Percentiles rank a stretch among this genome's conserved stretches.
phyloP scores from a whole-genome alignment of 2,329 filamentous ascomycete species.

The Setomelanomma holmii region DNA sequence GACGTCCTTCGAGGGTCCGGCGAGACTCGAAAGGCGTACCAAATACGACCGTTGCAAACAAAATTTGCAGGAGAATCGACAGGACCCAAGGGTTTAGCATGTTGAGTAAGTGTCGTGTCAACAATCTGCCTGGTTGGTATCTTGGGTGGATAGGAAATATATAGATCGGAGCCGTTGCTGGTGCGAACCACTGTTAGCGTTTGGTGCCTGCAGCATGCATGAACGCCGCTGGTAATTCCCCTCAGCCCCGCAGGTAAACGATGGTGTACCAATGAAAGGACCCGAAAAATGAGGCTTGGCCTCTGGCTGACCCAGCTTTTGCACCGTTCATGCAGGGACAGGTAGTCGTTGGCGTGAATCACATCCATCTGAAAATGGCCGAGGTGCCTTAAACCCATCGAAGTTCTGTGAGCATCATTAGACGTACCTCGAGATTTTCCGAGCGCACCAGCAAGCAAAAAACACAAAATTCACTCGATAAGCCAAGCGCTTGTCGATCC shows the following conservation, averaged over 20 bases:
- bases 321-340: too few species aligned
- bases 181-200: not conserved
- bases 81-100: not conserved
- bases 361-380: too few species aligned
- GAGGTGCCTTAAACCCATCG: too few species aligned
- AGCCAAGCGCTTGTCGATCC: too few species aligned
- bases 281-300: not conserved
- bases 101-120: not conserved
- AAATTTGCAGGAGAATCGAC: not conserved
- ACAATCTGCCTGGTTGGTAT: too few species aligned
- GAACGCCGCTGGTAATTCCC: not conserved
- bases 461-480: too few species aligned
- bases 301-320: not conserved
- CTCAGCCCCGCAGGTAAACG: not conserved
- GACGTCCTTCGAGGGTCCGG: not conserved
- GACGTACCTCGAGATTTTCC: too few species aligned
- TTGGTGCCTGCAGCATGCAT: not conserved
- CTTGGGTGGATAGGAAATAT: too few species aligned
- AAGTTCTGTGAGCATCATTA: too few species aligned
- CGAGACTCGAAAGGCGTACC: not conserved
- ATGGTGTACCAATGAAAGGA: not conserved
- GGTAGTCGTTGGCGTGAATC: too few species aligned
- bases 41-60: not conserved
- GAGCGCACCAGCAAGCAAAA: too few species aligned
- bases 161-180: not conserved